Evolutionary conservation across 805 yeast species (phyloP).

Genomic region (Limtongia smithiae): DNA sequence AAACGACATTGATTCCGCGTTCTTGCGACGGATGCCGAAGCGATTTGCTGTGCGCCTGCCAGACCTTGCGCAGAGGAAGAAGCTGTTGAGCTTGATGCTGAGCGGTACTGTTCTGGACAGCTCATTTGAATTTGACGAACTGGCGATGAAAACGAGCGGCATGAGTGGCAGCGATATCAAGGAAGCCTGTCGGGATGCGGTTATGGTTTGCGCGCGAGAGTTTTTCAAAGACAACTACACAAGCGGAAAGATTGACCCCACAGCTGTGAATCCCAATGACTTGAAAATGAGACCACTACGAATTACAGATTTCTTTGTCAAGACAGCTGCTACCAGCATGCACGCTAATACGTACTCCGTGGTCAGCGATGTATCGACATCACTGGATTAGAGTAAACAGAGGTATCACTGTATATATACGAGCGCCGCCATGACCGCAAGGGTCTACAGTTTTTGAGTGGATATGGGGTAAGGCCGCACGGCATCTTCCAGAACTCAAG

Average conservation of each 20-base stretch:
- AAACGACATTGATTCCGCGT: conserved; percentile 86
- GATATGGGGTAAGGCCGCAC: too few species aligned
- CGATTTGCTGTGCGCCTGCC: conserved; percentile 79
- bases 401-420: too few species aligned
- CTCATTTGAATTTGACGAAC: conserved; percentile 54
- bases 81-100: conserved; percentile 67
- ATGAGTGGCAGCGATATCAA: conserved; percentile 87
- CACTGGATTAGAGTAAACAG: conserved; percentile 3
- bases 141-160: conserved; percentile 67
- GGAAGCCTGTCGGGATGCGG: conserved; percentile 91
- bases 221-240: conserved; percentile 61
- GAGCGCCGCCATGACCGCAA: too few species aligned
- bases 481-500: too few species aligned
- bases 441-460: too few species aligned
- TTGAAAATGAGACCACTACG: conserved; percentile 55
- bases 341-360: conserved; percentile 2
- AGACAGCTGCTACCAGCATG: conserved; percentile 9
- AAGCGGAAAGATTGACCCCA: conserved; percentile 13
- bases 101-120: conserved; percentile 60
- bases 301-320: conserved; percentile 57
- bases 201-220: conserved; percentile 82
- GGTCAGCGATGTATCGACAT: background rate
- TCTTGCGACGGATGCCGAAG: conserved; percentile 89
- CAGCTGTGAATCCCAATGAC: background rate
- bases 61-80: conserved; percentile 56